Evolutionary conservation across 495 filamentous ascomycete genomes (phyloP).

Genomic region (Hypoxylon intermedium): DNA sequence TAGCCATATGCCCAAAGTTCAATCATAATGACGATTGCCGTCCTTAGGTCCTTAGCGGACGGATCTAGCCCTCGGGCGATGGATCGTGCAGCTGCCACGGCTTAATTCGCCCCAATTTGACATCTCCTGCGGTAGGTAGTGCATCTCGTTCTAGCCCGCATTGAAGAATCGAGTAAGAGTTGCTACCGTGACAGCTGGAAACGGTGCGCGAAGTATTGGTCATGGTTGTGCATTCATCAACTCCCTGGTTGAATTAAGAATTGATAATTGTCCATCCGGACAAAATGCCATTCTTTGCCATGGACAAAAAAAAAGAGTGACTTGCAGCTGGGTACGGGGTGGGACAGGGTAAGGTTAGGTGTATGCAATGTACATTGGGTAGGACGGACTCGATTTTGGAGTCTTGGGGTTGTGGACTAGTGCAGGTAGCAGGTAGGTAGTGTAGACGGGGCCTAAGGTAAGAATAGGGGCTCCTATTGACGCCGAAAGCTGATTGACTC

Average conservation of each 20-base stretch:
- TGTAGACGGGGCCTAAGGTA: conserved; percentile 22
- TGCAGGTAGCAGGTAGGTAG: too few species aligned
- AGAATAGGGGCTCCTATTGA: conserved; percentile 34
- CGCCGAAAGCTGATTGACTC: conserved; percentile 35
- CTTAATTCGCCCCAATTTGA: conserved; percentile 34
- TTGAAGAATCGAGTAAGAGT: too few species aligned
- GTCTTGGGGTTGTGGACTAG: conserved; percentile 5
- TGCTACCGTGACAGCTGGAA: too few species aligned
- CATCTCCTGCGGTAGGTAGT: too few species aligned
- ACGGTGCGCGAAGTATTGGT: not conserved
- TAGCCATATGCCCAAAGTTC: not conserved
- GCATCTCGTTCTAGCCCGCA: not conserved
- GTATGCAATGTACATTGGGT: conserved; percentile 1
- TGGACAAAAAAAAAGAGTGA: conserved; percentile 8
- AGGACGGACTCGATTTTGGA: not conserved
- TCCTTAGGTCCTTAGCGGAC: not conserved
- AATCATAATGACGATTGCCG: conserved; percentile 38
- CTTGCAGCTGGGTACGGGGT: conserved; percentile 31
- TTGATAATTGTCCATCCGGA: conserved; percentile 9
- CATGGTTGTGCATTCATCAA: not conserved
- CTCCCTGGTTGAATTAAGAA: not conserved
- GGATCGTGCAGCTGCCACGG: conserved; percentile 28
- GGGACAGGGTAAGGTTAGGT: not conserved
- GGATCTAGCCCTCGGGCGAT: conserved; percentile 26
- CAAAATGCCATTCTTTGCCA: conserved; percentile 19